phyloP scores from a whole-genome alignment of 2,329 filamentous ascomycete species.

The Corynespora cassiicola region DNA sequence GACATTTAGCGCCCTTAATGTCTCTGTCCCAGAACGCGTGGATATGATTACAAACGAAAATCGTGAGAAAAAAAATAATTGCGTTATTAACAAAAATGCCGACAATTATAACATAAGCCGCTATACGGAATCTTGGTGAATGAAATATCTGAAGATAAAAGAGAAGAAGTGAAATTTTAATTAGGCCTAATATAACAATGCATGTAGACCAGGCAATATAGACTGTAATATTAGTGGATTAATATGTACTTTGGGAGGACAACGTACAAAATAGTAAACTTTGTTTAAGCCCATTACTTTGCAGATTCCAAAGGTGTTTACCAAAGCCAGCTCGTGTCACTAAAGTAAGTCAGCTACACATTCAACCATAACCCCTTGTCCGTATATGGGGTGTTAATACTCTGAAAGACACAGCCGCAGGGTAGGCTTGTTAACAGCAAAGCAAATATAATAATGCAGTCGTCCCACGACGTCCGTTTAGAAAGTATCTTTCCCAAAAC shows the following conservation, averaged over 20 bases:
- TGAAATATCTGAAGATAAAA: constrained; percentile 39
- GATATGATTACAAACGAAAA: constrained; percentile 32
- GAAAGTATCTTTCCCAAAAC: too few species aligned
- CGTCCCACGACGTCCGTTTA: constrained; percentile 22
- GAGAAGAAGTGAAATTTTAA: constrained; percentile 31
- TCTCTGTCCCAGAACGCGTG: constrained; percentile 36
- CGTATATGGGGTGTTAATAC: constrained; percentile 13
- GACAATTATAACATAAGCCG: constrained; percentile 19
- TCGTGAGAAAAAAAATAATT: constrained; percentile 22
- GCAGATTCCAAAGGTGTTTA: constrained; percentile 26
- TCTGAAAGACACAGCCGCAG: constrained; percentile 22
- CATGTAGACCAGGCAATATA: constrained; percentile 27
- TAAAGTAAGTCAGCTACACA: constrained; percentile 10
- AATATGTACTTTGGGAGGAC: too few species aligned
- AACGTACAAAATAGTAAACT: constrained; percentile 19
- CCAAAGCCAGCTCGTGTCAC: constrained; percentile 32
- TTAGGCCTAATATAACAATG: constrained; percentile 25
- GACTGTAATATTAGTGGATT: constrained; percentile 15
- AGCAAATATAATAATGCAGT: constrained; percentile 24
- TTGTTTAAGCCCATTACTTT: constrained; percentile 12
- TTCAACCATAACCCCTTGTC: not conserved
- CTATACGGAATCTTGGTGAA: constrained; percentile 17
- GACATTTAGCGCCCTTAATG: constrained; percentile 26
- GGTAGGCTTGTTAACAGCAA: constrained; percentile 23
- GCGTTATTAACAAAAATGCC: constrained; percentile 22